A percentile compares a stretch with the other conserved stretches of the same genome.
Evolutionary conservation across 306 rosid genomes (phyloP).

Genomic region (Citrullus mucosospermus): DNA sequence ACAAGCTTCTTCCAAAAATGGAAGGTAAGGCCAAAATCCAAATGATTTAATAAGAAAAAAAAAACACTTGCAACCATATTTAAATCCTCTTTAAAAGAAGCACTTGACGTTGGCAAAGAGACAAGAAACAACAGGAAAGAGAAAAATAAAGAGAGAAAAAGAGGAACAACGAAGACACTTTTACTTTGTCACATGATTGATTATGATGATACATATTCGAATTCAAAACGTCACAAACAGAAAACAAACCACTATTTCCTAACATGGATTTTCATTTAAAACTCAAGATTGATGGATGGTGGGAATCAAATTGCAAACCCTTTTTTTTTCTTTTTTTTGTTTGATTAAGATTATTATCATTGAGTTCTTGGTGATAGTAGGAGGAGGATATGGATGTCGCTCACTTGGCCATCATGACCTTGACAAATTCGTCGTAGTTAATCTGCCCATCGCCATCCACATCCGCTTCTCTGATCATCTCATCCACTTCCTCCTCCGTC

Average conservation of each 20-base stretch:
- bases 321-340: not conserved
- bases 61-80: too few relatives aligned
- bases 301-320: not conserved
- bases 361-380: not conserved
- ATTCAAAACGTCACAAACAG: not conserved
- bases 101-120: not conserved
- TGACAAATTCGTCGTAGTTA: conserved; percentile 71
- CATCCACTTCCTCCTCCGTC: conserved; percentile 79
- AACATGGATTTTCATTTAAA: not conserved
- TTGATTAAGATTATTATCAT: not conserved
- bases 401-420: conserved; percentile 93
- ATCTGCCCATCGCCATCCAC: conserved; percentile 93
- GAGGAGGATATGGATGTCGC: not conserved
- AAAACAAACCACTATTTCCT: not conserved
- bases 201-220: not conserved
- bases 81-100: not conserved
- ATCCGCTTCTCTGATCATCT: conserved; percentile 86
- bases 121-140: not conserved
- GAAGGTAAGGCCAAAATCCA: not conserved
- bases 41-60: not conserved
- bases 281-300: not conserved
- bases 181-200: not conserved
- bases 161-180: not conserved
- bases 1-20: too few relatives aligned
- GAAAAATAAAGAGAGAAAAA: not conserved